Evolutionary conservation across 352 stramenopile species (phyloP).

Genomic region (Phytophthora idaei): DNA sequence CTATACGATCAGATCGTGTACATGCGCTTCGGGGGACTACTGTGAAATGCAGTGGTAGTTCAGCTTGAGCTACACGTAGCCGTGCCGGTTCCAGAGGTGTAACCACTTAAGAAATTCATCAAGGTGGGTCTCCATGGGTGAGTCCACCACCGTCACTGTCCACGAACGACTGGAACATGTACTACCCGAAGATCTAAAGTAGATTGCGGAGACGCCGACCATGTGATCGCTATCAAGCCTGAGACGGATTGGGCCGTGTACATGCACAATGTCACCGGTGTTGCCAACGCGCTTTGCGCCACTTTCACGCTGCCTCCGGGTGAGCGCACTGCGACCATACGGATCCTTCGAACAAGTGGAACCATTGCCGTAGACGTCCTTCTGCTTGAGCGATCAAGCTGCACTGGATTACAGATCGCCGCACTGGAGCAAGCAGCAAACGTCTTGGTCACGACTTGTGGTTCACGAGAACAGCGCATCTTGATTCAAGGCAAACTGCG

Average conservation of each 20-base stretch:
- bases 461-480: neutral
- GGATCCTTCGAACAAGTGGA: neutral
- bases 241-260: slow-evolving; percentile 56
- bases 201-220: too few relatives aligned
- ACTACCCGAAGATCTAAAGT: too few relatives aligned
- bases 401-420: neutral
- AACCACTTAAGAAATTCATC: too few relatives aligned
- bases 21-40: too few relatives aligned
- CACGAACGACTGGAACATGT: too few relatives aligned
- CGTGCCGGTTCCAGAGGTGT: too few relatives aligned
- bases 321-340: too few relatives aligned
- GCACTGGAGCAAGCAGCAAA: neutral
- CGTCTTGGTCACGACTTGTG: slow-evolving; percentile 2
- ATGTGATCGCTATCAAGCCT: slow-evolving; percentile 37
- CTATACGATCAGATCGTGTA: too few relatives aligned
- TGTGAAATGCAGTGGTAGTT: too few relatives aligned
- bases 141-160: too few relatives aligned
- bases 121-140: too few relatives aligned
- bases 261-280: slow-evolving; percentile 32
- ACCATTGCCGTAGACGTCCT: neutral
- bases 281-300: slow-evolving; percentile 35
- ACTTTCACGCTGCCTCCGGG: slow-evolving; percentile 27
- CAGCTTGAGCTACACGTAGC: too few relatives aligned
- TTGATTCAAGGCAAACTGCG: neutral
- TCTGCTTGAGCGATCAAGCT: neutral